Conservation (phyloP, 805 yeast species). For the Komagataella populi region DNA sequence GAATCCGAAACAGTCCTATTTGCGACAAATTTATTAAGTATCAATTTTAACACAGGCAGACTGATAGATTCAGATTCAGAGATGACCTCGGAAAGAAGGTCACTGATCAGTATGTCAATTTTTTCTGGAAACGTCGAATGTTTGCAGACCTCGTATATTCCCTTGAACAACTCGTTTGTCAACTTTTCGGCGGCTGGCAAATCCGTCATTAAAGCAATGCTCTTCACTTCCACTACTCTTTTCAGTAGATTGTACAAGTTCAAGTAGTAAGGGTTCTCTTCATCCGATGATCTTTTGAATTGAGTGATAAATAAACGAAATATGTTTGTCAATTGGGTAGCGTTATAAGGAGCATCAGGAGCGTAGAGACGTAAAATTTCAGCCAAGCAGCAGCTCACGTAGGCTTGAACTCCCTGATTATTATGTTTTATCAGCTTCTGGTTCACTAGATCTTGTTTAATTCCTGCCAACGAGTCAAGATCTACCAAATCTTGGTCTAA, state of each 20-base stretch:
- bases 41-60: slow-evolving; percentile 40
- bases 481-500: slow-evolving; percentile 50
- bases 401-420: slow-evolving; percentile 58
- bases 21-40: slow-evolving; percentile 48
- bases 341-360: slow-evolving; percentile 82
- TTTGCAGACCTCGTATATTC: slow-evolving; percentile 39
- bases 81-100: slow-evolving; percentile 61
- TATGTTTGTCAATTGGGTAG: slow-evolving; percentile 43
- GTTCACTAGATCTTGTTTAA: slow-evolving; percentile 40
- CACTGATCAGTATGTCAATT: slow-evolving; percentile 50
- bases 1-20: slow-evolving; percentile 12
- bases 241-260: slow-evolving; percentile 57
- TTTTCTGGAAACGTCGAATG: slow-evolving; percentile 27
- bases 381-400: slow-evolving; percentile 57
- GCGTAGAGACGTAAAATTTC: slow-evolving; percentile 71
- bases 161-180: slow-evolving; percentile 40
- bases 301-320: slow-evolving; percentile 57
- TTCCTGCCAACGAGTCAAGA: slow-evolving; percentile 24
- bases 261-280: slow-evolving; percentile 43
- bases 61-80: slow-evolving; percentile 61
- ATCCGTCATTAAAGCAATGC: slow-evolving; percentile 64
- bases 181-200: slow-evolving; percentile 47
- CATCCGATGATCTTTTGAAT: slow-evolving; percentile 33
- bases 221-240: slow-evolving; percentile 60
- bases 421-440: slow-evolving; percentile 45